Evolutionary conservation across 495 filamentous ascomycete species (phyloP).

Genomic region (Hypoxylon intermedium): DNA sequence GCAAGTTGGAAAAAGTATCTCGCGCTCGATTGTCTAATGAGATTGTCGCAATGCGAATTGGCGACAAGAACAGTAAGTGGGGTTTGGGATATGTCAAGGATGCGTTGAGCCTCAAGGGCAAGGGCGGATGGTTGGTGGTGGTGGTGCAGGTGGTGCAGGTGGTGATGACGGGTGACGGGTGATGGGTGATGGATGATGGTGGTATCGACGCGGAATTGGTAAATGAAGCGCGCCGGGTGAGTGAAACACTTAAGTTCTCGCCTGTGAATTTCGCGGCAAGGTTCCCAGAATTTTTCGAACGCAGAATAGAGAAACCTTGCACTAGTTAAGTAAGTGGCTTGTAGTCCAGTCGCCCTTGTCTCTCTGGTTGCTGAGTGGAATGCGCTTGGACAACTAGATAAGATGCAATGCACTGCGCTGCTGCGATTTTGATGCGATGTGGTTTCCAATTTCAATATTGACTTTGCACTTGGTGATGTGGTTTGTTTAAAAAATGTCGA

Average conservation of each 20-base stretch:
- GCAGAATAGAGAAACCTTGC: no score
- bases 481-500: slow-evolving; percentile 39
- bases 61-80: slow-evolving; percentile 2
- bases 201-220: slow-evolving; percentile 32
- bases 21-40: not conserved
- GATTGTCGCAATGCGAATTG: slow-evolving; percentile 4
- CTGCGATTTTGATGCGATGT: slow-evolving; percentile 20
- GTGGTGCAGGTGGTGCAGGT: slow-evolving; percentile 4
- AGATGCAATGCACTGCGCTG: slow-evolving; percentile 1
- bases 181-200: slow-evolving; percentile 1
- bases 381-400: not conserved
- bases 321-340: no score
- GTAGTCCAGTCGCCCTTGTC: no score
- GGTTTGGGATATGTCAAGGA: slow-evolving; percentile 17
- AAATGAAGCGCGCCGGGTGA: slow-evolving; percentile 26
- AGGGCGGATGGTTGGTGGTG: not conserved
- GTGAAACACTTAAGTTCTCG: not conserved
- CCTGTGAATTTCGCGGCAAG: not conserved
- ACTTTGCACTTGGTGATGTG: slow-evolving; percentile 34
- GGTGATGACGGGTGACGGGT: slow-evolving; percentile 4
- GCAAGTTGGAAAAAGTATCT: not conserved
- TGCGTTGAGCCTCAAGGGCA: slow-evolving; percentile 25
- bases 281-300: no score
- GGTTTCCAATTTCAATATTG: slow-evolving; percentile 34
- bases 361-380: no score